Base-by-base conservation (phyloP, 2,329 filamentous ascomycete genomes). In the Fonsecaea pugnacius region DNA sequence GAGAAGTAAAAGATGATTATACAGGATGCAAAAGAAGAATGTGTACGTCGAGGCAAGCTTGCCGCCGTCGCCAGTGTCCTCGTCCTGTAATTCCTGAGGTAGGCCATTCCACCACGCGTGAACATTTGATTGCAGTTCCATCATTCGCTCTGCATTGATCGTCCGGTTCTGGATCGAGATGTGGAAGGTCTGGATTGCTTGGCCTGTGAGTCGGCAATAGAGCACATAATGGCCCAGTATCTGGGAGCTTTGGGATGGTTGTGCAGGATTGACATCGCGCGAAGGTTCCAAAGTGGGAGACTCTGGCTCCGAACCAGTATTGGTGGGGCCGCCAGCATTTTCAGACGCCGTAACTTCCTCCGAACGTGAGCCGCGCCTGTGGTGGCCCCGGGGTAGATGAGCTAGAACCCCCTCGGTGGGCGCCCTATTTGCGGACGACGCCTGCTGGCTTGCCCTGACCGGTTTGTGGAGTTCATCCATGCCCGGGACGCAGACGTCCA, bases 401-500 rank as follows among this genome's bases (percentile, higher is more conserved):
- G 55, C 61, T 4, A 63, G 48, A n/a, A 63, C 48, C 33, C 36
- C 61, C 30, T 63, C 55, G 5, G 40, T 43, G n/a, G 30, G 8
- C 24, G 12, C n/a, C n/a, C 24, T 24, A 33, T 3, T n/a, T 6
- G 30, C n/a, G 14, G 46, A 52, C 3, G 54, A n/a, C 8, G 40
- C 53, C 33, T 58, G 55, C 38, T 36, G 56, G 12, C 51, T 18
- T 18, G 62, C 12, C n/a, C 38, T 46, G 30, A 64, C 62, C 12
- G 57, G 58, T 21, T 35, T 46, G 35, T 65, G 63, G 9, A 62
- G 38, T 51, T 65, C 63, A 24, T 21, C 38, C 33, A 38, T 58
- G n/a, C 63, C 59, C n/a, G 63, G 63, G 24, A 62, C 52, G 38
- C 85, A 87, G 1, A 87, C 84, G 67, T 87, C 85, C 5, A 86